Evolutionary conservation across 2,329 filamentous ascomycete genomes (phyloP), one percentile per base, ranked within the genome.

Genomic region (Pyrenochaeta sp.): DNA sequence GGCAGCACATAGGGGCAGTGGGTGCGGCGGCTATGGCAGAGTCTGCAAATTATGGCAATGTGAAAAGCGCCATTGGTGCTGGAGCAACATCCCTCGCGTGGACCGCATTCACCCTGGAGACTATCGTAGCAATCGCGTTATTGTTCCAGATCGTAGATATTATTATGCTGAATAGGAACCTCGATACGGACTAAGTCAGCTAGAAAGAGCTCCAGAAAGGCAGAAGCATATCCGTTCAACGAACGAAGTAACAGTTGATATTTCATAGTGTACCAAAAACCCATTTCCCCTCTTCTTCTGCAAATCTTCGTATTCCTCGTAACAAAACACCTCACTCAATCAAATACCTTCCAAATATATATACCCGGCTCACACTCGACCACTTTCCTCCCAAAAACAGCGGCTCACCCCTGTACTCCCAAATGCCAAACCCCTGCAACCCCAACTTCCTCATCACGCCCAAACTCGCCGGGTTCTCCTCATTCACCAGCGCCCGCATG

Each of bases 1-100:
- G 89, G 88, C 89, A 92, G 78, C 93, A 96, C 66, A 96, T 92
- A 9, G 92, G 92, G 0, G 95, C 91, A 0, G 92, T 96, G 0
- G 92, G 91, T 20, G 93, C 92, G 9, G 90, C 89, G 43, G 87
- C 94, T 53, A 91, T 96, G 56, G 89, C 91, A 1, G 88, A 94
- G 75, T 89, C 93, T 61, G 83, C 95, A 57, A 90, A 86, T 29
- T 95, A 96, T 68, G 90, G 90, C 28, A 88, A 85, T 55, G 88
- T 96, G 40, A 82, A 79, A 67, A 88, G 85, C 43, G 89, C 89
- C 18, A 89, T 96, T 6, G 90, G 90, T n/a, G 89, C 88, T 20
- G 87, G 85, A 23, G 91, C 93, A 38, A 96, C 96, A 14, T 20
- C 20, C 5, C 23, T 31, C 20, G 29, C 20, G 4, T 40, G 37